Base-by-base conservation (phyloP, 768 basidiomycete genomes). In the Asterophora lycoperdoides region DNA sequence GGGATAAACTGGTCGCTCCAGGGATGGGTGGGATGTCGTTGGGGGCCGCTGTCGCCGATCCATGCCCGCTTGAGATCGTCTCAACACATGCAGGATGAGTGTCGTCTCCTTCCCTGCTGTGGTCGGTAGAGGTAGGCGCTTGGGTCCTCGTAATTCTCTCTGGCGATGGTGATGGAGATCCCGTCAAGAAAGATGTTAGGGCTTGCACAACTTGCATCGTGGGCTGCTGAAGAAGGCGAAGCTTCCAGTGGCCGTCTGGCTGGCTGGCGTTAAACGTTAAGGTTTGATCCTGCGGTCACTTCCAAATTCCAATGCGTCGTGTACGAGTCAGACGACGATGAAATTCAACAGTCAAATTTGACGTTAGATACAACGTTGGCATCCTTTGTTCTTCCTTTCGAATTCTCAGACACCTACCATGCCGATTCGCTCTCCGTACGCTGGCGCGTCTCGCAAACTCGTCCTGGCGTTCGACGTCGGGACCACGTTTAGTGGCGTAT, bases 391-490 rank as follows among this genome's bases (percentile, higher is more conserved):
- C 6, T 44, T 33, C 39, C 43, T 41, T 39, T 32, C 5, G n/a
- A 10, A 7, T 8, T 19, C 9, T 6, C 23, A 23, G 6, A 40
- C n/a, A 41, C 26, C 30, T 26, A 35, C 18, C 49, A 63, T 57
- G 55, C 42, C 53, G 11, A 30, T 51, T 38, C 59, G 73, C 57
- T 54, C 62, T 28, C 66, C 69, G 2, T 76, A 73, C 62, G 57
- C 55, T 26, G 78, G 77, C 14, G n/a, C 64, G 6, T 49, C 56
- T 26, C 69, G 71, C 33, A 71, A 71, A 48, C 62, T 80, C 6
- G 70, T 79, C 4, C 52, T 80, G 19, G 76, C 76, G 0, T 74
- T 80, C 32, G 79, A 80, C 47, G 59, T 80, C 2, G 79, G 79
- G 7, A 80, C 74, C 1, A 79, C 75, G 2, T 77, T 62, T 40